Conservation (phyloP, 805 yeast species). For the Suhomyces xylopsoci region DNA sequence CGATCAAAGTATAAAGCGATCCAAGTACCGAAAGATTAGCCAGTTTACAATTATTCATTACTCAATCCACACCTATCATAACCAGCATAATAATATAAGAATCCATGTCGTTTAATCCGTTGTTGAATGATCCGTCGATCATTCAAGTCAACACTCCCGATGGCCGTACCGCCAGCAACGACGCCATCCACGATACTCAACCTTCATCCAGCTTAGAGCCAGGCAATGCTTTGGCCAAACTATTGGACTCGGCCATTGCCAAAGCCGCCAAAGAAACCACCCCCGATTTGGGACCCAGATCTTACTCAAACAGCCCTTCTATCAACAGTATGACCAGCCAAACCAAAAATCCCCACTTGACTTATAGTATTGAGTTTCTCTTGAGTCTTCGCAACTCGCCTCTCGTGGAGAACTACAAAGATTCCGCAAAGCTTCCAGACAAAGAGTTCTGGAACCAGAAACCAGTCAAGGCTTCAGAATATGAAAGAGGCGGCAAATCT, state of each 20-base stretch:
- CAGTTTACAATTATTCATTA: no score
- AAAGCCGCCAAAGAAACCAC: slow-evolving; percentile 45
- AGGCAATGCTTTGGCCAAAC: slow-evolving; percentile 37
- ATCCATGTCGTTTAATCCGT: slow-evolving; percentile 13
- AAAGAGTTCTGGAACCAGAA: slow-evolving; percentile 48
- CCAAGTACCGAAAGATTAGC: no score
- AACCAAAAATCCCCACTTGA: slow-evolving; percentile 10
- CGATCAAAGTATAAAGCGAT: not conserved
- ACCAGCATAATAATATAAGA: not conserved
- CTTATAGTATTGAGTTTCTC: slow-evolving; percentile 29
- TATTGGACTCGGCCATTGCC: slow-evolving; percentile 46
- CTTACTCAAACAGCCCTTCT: slow-evolving; percentile 11
- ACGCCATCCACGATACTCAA: slow-evolving; percentile 1
- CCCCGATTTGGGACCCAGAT: slow-evolving; percentile 28
- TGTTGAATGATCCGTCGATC: slow-evolving; percentile 32
- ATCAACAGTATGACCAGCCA: not conserved
- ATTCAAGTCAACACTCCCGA: slow-evolving; percentile 13
- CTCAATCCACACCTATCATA: no score
- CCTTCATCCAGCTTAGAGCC: slow-evolving; percentile 21
- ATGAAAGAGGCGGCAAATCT: not conserved
- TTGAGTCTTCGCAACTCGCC: slow-evolving; percentile 35
- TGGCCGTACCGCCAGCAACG: slow-evolving; percentile 1
- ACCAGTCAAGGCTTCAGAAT: slow-evolving; percentile 7
- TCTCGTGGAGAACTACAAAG: slow-evolving; percentile 27
- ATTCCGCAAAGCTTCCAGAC: slow-evolving; percentile 38